These are phyloP conservation scores for Neurospora sp. DNA, from an alignment of 2,329 filamentous ascomycete genomes.

Conservation along the genomic window DNA sequence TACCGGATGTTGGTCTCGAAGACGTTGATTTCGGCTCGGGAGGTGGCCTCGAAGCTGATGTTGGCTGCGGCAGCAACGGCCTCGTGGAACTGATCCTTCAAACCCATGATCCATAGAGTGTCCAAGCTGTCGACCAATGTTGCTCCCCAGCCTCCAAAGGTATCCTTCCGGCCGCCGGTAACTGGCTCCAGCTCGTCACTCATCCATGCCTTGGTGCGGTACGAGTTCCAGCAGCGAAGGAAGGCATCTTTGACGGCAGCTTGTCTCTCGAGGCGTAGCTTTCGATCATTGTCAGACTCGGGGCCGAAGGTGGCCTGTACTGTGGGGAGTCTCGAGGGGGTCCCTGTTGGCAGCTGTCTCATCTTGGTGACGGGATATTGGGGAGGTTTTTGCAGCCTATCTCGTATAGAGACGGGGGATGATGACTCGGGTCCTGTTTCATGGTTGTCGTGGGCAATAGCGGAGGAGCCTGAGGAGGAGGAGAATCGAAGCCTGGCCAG, in stretches of 20 bases:
- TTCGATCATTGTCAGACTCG: conserved; percentile 15
- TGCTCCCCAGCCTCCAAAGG: conserved; percentile 15
- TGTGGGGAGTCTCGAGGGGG: conserved; percentile 22
- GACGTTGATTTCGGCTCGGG: conserved; percentile 26
- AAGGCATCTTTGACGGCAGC: conserved; percentile 20
- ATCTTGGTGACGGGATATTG: conserved; percentile 22
- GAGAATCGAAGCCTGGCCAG: neutral
- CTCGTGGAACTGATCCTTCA: conserved; percentile 40
- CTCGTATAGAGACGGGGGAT: neutral
- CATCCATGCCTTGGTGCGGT: conserved; percentile 27
- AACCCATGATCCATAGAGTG: conserved; percentile 48
- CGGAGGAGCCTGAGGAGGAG: neutral
- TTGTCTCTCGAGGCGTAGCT: conserved; percentile 20
- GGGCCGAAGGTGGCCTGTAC: conserved; percentile 23
- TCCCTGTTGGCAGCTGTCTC: conserved; percentile 22
- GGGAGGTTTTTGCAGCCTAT: neutral
- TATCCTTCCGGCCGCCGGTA: conserved; percentile 3
- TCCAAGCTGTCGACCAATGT: conserved; percentile 27
- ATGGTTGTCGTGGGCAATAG: neutral
- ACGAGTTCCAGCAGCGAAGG: conserved; percentile 32
- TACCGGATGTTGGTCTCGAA: conserved; percentile 25
- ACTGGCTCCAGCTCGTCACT: conserved; percentile 14
- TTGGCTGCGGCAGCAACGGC: conserved; percentile 33
- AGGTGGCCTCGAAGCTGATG: conserved; percentile 39
- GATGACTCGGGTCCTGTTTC: neutral